Percentiles rank a stretch among this genome's conserved stretches.
These are phyloP conservation scores for Raddia distichophylla DNA, from an alignment of 176 grass and related monocot genomes.

Conservation along the genomic window DNA sequence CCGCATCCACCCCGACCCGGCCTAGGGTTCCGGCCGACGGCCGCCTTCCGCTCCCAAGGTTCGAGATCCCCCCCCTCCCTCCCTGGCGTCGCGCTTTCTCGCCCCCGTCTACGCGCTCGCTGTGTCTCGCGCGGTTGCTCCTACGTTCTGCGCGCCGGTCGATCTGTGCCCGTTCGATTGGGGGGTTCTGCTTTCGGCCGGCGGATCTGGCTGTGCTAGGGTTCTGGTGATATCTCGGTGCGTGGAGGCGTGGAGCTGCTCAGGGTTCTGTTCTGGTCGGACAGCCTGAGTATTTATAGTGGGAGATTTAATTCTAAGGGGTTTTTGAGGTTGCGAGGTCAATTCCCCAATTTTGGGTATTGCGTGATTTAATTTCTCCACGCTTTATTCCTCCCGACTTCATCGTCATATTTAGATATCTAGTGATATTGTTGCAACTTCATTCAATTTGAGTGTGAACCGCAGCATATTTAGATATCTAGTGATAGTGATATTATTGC, in stretches of 20 bases:
- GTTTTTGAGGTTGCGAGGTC: background rate
- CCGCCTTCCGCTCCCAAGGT: conserved; percentile 6
- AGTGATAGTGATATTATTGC: background rate
- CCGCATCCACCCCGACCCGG: background rate
- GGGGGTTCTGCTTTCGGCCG: background rate
- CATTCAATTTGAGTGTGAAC: background rate
- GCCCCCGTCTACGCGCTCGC: background rate
- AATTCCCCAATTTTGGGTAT: background rate
- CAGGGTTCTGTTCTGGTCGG: background rate
- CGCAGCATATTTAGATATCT: background rate
- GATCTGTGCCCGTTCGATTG: background rate
- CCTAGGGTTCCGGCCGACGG: conserved; percentile 13
- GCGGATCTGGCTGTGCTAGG: background rate
- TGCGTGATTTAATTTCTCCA: too few relatives aligned
- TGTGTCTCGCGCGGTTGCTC: background rate
- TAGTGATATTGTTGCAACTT: too few relatives aligned
- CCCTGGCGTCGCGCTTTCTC: background rate
- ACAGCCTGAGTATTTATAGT: background rate
- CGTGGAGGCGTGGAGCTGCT: background rate
- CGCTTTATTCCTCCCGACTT: too few relatives aligned
- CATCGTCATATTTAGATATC: too few relatives aligned
- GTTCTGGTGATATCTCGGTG: background rate
- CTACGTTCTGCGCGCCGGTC: background rate
- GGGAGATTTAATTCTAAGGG: background rate
- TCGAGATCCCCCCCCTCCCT: background rate